Evolutionary conservation across 2,329 filamentous ascomycete genomes (phyloP).

Genomic region (Xylariaceae sp.): DNA sequence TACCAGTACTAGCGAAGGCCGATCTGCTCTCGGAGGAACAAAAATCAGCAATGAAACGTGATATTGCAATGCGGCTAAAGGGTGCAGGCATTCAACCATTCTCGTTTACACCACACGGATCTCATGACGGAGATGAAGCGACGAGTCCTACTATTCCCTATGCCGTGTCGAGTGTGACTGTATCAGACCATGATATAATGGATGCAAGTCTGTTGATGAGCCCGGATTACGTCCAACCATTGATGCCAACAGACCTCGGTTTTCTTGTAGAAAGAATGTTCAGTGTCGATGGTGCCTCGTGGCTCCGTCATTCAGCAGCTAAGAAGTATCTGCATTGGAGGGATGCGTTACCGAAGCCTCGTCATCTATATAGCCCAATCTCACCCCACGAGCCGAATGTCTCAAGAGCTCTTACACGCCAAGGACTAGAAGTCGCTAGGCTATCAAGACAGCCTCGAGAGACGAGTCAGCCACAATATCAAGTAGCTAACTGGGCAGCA

Average conservation of each 20-base stretch:
- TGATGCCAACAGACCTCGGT: conserved; percentile 70
- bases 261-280: conserved; percentile 71
- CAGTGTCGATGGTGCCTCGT: conserved; percentile 70
- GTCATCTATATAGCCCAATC: conserved; percentile 37
- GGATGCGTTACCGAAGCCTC: conserved; percentile 28
- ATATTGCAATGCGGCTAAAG: conserved; percentile 53
- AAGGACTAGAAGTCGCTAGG: conserved; percentile 55
- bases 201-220: conserved; percentile 93
- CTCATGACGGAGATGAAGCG: conserved; percentile 20
- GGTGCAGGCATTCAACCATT: conserved; percentile 61
- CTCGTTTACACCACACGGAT: conserved; percentile 51
- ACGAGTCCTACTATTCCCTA: conserved; percentile 51
- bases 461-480: conserved; percentile 44
- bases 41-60: conserved; percentile 55
- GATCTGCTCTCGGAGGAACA: conserved; percentile 63
- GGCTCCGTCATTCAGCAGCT: conserved; percentile 77
- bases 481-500: conserved; percentile 75
- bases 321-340: conserved; percentile 77
- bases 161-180: conserved; percentile 70
- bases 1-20: conserved; percentile 74
- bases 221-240: conserved; percentile 79
- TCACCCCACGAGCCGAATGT: conserved; percentile 12
- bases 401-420: conserved; percentile 8
- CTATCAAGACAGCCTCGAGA: conserved; percentile 40
- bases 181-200: conserved; percentile 75